phyloP scores from a whole-genome alignment of 2,329 filamentous ascomycete species.

The Peltaster fructicola region DNA sequence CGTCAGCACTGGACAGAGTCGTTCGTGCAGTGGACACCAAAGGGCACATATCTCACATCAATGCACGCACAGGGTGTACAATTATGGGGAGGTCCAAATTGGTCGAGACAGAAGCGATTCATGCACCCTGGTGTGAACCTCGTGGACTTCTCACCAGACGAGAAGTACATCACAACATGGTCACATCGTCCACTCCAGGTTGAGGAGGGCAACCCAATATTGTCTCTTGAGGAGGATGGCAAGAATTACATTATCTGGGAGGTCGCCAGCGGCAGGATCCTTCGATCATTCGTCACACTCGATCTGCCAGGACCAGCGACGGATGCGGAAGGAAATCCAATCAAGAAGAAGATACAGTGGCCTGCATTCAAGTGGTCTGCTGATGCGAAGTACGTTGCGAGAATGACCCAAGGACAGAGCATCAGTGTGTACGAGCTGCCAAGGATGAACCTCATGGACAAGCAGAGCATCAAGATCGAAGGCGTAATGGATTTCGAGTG shows the following conservation, averaged over 20 bases:
- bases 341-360: slow-evolving; percentile 92
- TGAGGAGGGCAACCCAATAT: slow-evolving; percentile 69
- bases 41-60: slow-evolving; percentile 83
- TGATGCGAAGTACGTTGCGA: slow-evolving; percentile 91
- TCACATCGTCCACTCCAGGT: slow-evolving; percentile 86
- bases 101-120: slow-evolving; percentile 82
- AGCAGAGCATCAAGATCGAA: slow-evolving; percentile 87
- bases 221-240: slow-evolving; percentile 70
- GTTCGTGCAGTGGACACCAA: slow-evolving; percentile 94
- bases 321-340: slow-evolving; percentile 44
- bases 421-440: slow-evolving; percentile 86
- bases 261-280: slow-evolving; percentile 69
- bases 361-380: slow-evolving; percentile 99
- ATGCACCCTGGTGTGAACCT: slow-evolving; percentile 91
- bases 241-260: slow-evolving; percentile 99
- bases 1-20: slow-evolving; percentile 94
- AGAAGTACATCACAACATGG: slow-evolving; percentile 93
- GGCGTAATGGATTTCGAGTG: slow-evolving; percentile 97
- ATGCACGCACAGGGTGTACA: slow-evolving; percentile 94
- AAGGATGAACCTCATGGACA: slow-evolving; percentile 76
- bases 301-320: slow-evolving; percentile 49
- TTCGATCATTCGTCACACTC: slow-evolving; percentile 84
- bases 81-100: slow-evolving; percentile 82
- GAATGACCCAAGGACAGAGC: slow-evolving; percentile 70
- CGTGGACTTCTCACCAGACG: slow-evolving; percentile 82